Percentiles rank a stretch among this genome's conserved stretches.
These are phyloP conservation scores for Aspergillus spinulosporus DNA, from an alignment of 2,329 filamentous ascomycete genomes.

Conservation along the genomic window DNA sequence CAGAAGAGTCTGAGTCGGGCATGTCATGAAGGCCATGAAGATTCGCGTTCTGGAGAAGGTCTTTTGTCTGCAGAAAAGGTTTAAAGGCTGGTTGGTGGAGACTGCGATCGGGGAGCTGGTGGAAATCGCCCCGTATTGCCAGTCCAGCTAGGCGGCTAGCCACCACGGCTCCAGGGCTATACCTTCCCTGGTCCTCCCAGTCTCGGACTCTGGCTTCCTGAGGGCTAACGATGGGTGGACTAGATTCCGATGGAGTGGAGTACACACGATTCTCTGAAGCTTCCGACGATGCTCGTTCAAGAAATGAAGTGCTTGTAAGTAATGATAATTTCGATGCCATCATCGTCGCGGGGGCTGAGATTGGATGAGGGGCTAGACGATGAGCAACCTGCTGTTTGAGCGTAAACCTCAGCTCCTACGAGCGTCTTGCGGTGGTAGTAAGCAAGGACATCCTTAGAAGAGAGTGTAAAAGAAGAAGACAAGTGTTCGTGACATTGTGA, in stretches of 20 bases:
- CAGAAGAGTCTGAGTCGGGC: constrained; percentile 21
- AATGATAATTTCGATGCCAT: constrained; percentile 31
- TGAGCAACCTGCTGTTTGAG: constrained; percentile 14
- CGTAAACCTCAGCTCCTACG: constrained; percentile 13
- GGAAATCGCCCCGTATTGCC: constrained; percentile 38
- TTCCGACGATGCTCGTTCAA: constrained; percentile 38
- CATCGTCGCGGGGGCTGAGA: constrained; percentile 31
- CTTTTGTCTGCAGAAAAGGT: constrained; percentile 18
- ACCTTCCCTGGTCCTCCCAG: constrained; percentile 34
- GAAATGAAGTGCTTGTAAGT: constrained; percentile 34
- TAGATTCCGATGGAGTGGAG: constrained; percentile 38
- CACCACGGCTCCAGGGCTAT: constrained; percentile 43
- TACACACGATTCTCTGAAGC: constrained; percentile 33
- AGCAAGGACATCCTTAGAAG: constrained; percentile 18
- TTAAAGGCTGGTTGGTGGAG: constrained; percentile 14
- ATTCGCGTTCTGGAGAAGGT: constrained; percentile 13
- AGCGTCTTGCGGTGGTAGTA: neutral
- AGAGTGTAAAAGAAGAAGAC: neutral
- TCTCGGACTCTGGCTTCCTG: constrained; percentile 34
- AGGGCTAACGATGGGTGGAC: constrained; percentile 31
- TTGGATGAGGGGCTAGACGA: constrained; percentile 27
- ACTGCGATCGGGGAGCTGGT: constrained; percentile 18
- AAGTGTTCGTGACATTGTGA: constrained; percentile 15
- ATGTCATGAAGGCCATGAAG: constrained; percentile 20
- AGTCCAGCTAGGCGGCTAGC: constrained; percentile 43